Evolutionary conservation across 176 grass and related monocot species (phyloP).

Genomic region (Carex littledalei): DNA sequence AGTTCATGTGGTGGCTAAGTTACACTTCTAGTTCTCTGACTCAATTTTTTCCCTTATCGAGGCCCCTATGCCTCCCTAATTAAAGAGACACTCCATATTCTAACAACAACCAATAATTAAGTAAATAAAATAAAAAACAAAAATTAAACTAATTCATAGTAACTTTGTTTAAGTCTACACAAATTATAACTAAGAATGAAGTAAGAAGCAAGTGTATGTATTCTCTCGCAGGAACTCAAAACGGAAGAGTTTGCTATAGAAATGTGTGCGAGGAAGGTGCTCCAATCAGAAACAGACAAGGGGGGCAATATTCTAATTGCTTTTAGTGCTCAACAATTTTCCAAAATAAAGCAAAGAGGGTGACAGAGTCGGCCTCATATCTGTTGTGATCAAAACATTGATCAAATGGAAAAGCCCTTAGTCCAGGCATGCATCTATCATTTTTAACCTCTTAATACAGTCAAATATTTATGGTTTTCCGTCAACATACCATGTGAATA

Average conservation of each 20-base stretch:
- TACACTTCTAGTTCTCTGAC: neutral
- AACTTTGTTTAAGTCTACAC: neutral
- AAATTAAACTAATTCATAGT: neutral
- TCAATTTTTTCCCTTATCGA: neutral
- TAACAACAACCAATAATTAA: neutral
- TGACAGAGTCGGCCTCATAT: too few species aligned
- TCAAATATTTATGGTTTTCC: neutral
- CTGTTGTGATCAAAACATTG: too few species aligned
- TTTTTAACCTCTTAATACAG: neutral
- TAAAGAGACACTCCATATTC: neutral
- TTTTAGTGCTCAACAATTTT: neutral
- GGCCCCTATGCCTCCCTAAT: neutral
- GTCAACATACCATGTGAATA: neutral
- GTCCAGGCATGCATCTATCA: too few species aligned
- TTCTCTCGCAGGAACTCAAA: neutral
- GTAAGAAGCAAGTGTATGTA: neutral
- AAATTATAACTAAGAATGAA: neutral
- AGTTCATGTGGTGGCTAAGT: neutral
- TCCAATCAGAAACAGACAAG: neutral
- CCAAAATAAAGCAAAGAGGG: neutral
- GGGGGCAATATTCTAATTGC: neutral
- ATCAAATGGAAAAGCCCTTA: too few species aligned
- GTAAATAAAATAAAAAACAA: neutral
- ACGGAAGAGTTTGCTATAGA: neutral
- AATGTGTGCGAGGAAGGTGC: neutral